Base-by-base conservation (phyloP, 1,284 basidiomycete genomes). In the Schizophyllum commune region DNA sequence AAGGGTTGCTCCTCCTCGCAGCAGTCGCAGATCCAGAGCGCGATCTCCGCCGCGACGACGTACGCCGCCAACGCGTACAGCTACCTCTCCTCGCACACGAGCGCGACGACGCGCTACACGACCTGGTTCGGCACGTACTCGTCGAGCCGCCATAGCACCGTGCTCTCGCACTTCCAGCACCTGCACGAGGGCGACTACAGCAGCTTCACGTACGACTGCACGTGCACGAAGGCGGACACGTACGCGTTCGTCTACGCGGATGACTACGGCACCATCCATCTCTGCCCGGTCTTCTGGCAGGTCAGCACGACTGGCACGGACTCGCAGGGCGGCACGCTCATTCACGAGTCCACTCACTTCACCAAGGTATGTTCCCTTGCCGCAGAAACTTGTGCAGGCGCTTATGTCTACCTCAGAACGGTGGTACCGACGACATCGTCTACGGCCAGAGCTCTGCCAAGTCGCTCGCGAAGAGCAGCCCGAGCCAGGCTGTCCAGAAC, bases 121-220 rank as follows among this genome's bases (percentile, higher is more conserved):
- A 79, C 79, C 22, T 83, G 79, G 80, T 83, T 83, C 71, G 79
- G 81, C 58, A 67, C 76, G 17, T 80, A 74, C 70, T 76, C 73
- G 17, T 59, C 67, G 53, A 57, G 72, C 19, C 75, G 73, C 59
- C 74, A 78, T 68, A 69, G 64, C 62, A 79, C 73, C 22, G 72
- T 80, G 59, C 61, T 64, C n/a, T 70, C 68, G 62, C 79, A 81
- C 68, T 82, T 68, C 74, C 64, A 64, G 11, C 69, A 69, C 54
- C 74, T 80, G 61, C 72, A 62, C 65, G 57, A 68, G 61, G 74
- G 73, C 63, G 62, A 60, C 51, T 78, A 72, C 70, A 47, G 39
- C 39, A 47, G 39, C 39, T 47, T 47, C 39, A 47, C 39, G 13
- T 47, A 47, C 39, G 39, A 47, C 39, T 76, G 64, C 68, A 67